Conservation (phyloP, 345 rosid genomes). For the Arabis alpina region DNA sequence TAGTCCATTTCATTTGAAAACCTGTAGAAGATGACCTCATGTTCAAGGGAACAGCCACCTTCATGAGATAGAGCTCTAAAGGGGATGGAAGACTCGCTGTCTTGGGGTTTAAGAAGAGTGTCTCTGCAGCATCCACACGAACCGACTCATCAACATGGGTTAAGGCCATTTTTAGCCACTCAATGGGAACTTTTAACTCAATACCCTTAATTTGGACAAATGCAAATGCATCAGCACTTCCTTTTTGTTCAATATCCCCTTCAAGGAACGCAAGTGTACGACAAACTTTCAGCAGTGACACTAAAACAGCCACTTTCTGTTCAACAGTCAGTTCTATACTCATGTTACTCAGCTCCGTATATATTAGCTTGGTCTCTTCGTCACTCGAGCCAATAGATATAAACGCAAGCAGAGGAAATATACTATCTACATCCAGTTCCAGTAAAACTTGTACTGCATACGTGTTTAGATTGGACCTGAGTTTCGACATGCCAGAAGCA, state of each 20-base stretch:
- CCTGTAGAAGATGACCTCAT: constrained; percentile 94
- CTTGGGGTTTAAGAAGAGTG: constrained; percentile 91
- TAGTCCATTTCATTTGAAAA: constrained; percentile 98
- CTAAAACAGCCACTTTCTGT: constrained; percentile 78
- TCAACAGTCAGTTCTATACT: constrained; percentile 58
- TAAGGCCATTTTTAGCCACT: constrained; percentile 89
- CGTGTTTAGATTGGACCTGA: constrained; percentile 86
- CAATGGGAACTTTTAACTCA: constrained; percentile 65
- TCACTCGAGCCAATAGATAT: constrained; percentile 60
- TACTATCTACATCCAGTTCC: constrained; percentile 84
- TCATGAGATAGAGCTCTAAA: constrained; percentile 79
- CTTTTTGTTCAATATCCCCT: constrained; percentile 77
- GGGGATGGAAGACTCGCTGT: constrained; percentile 83
- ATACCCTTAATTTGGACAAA: constrained; percentile 70
- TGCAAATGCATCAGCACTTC: constrained; percentile 52
- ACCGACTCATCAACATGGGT: constrained; percentile 88
- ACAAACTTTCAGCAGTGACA: constrained; percentile 86
- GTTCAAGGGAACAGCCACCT: constrained; percentile 86
- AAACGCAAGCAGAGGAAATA: constrained; percentile 82
- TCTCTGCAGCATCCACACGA: constrained; percentile 96
- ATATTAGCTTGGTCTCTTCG: constrained; percentile 51
- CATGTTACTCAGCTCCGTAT: constrained; percentile 45
- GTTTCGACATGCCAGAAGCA: constrained; percentile 88
- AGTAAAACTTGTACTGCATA: constrained; percentile 84
- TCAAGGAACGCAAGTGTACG: constrained; percentile 88